Evolutionary conservation across 2,329 filamentous ascomycete genomes (phyloP).

Genomic region (Exophiala lecanii-corni): DNA sequence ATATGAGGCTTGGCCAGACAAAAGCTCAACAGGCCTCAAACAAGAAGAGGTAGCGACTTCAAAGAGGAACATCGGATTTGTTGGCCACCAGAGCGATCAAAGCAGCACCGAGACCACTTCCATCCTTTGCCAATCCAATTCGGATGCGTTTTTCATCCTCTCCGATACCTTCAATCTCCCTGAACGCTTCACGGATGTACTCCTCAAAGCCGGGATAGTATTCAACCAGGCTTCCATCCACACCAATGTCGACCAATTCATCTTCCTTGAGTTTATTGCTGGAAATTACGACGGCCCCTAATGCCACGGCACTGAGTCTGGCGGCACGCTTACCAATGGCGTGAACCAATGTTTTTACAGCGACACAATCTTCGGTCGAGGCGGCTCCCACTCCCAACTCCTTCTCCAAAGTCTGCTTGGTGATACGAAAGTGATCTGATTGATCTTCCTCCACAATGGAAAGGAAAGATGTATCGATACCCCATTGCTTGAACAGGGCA

Average conservation of each 20-base stretch:
- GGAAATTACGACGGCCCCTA: conserved; percentile 77
- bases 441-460: conserved; percentile 80
- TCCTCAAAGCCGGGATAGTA: conserved; percentile 92
- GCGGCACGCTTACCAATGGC: conserved; percentile 87
- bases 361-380: conserved; percentile 77
- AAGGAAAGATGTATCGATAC: conserved; percentile 84
- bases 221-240: conserved; percentile 90
- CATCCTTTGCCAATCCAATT: conserved; percentile 96
- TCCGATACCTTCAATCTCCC: conserved; percentile 73
- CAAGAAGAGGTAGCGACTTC: too few species aligned
- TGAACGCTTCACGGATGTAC: conserved; percentile 77
- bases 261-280: conserved; percentile 66
- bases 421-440: conserved; percentile 64
- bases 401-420: conserved; percentile 73
- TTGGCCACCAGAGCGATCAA: conserved; percentile 83
- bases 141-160: conserved; percentile 78
- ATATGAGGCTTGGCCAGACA: too few species aligned
- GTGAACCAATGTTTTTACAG: conserved; percentile 75
- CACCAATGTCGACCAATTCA: conserved; percentile 81
- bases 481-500: conserved; percentile 74
- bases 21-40: too few species aligned
- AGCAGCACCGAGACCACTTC: conserved; percentile 90
- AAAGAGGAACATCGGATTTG: conserved; percentile 17
- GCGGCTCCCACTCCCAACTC: conserved; percentile 71
- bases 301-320: conserved; percentile 78